These are phyloP conservation scores for Nakazawaea peltata DNA, from an alignment of 805 yeast species.

Conservation along the genomic window DNA sequence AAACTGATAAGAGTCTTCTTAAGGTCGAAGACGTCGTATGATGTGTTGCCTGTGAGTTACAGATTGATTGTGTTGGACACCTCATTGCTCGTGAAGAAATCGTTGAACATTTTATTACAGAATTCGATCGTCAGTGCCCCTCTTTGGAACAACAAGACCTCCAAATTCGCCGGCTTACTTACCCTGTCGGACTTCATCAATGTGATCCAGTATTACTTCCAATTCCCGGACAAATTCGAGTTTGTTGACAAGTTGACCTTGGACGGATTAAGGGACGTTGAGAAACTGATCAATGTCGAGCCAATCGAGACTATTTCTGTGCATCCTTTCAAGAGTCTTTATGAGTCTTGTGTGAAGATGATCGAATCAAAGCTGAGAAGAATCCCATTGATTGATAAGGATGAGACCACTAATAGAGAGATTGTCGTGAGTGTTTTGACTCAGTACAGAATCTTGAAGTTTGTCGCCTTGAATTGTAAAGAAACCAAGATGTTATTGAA, in stretches of 20 bases:
- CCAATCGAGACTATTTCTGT: slow-evolving; percentile 82
- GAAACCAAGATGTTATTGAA: slow-evolving; percentile 79
- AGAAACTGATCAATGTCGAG: slow-evolving; percentile 76
- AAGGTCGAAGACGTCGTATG: slow-evolving; percentile 89
- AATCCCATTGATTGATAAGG: slow-evolving; percentile 90
- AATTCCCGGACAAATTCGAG: slow-evolving; percentile 81
- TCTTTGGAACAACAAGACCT: slow-evolving; percentile 84
- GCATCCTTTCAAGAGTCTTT: slow-evolving; percentile 83
- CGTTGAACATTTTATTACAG: slow-evolving; percentile 81
- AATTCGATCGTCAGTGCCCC: slow-evolving; percentile 96
- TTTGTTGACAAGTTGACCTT: slow-evolving; percentile 79
- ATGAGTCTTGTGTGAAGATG: slow-evolving; percentile 92
- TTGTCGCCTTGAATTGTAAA: slow-evolving; percentile 92
- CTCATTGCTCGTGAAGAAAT: slow-evolving; percentile 79
- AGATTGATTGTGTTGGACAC: slow-evolving; percentile 91
- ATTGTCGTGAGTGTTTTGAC: slow-evolving; percentile 93
- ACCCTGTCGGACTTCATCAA: slow-evolving; percentile 91
- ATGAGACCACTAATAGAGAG: slow-evolving; percentile 86
- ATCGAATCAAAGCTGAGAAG: slow-evolving; percentile 82
- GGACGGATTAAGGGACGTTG: slow-evolving; percentile 81
- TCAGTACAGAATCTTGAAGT: slow-evolving; percentile 91
- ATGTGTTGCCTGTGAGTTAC: slow-evolving; percentile 92
- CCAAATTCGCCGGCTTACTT: slow-evolving; percentile 88
- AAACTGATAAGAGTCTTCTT: slow-evolving; percentile 78
- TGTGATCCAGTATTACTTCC: slow-evolving; percentile 90